A percentile compares a stretch with the other conserved stretches of the same genome.
phyloP scores from a whole-genome alignment of 139 green algal genomes.

The Monoraphidium neglectum region DNA sequence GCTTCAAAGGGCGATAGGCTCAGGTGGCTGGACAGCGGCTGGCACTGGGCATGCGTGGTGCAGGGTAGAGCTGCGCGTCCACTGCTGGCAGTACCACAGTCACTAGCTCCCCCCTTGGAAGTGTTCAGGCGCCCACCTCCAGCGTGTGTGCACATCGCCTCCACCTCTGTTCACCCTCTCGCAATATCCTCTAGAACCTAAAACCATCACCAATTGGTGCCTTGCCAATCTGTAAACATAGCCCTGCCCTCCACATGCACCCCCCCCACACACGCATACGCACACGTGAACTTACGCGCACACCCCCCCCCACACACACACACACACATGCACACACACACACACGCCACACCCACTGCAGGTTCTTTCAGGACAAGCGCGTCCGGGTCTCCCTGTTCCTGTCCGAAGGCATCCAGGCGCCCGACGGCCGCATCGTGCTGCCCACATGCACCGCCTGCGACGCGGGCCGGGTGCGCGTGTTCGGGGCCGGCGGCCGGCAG shows the following conservation, averaged over 20 bases:
- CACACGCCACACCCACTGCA: neutral
- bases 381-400: slow-evolving; percentile 74
- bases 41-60: too few species aligned
- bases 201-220: too few species aligned
- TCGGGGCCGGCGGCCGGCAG: slow-evolving; percentile 10
- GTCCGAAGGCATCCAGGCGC: slow-evolving; percentile 64
- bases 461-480: slow-evolving; percentile 14
- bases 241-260: too few species aligned
- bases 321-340: neutral
- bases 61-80: too few species aligned
- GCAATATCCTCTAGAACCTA: too few species aligned
- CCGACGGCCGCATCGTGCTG: slow-evolving; percentile 49
- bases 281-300: neutral
- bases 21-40: neutral
- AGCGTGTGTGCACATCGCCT: too few species aligned
- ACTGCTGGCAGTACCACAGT: neutral
- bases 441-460: slow-evolving; percentile 26
- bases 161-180: too few species aligned
- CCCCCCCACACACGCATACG: neutral
- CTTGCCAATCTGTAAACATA: too few species aligned
- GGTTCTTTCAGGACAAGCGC: slow-evolving; percentile 64
- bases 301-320: neutral
- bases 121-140: too few species aligned
- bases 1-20: neutral
- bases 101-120: neutral